Evolutionary conservation across 2,329 filamentous ascomycete genomes (phyloP).

Genomic region (Aspergillus sp.): DNA sequence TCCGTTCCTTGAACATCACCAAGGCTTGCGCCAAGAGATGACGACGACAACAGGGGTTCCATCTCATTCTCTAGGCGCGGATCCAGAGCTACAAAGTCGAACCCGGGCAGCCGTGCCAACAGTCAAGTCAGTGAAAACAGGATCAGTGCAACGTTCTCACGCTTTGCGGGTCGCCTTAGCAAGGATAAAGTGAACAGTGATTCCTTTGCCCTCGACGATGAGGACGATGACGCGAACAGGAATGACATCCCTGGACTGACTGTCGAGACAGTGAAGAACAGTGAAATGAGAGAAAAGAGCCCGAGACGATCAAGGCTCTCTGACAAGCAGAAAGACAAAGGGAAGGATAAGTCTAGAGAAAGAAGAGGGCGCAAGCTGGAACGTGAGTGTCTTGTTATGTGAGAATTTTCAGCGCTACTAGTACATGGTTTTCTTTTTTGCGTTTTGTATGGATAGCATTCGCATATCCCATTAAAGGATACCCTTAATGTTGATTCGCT

Average conservation of each 20-base stretch:
- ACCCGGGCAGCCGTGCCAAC: slow-evolving; percentile 34
- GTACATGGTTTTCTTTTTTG: not conserved
- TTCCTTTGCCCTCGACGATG: slow-evolving; percentile 23
- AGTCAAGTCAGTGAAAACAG: slow-evolving; percentile 39
- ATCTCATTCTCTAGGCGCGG: slow-evolving; percentile 30
- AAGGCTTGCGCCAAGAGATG: slow-evolving; percentile 24
- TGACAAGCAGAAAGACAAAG: slow-evolving; percentile 26
- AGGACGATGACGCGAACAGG: slow-evolving; percentile 28
- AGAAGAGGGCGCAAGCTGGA: slow-evolving; percentile 39
- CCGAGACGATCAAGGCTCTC: slow-evolving; percentile 23
- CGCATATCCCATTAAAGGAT: not conserved
- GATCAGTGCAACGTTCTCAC: slow-evolving; percentile 36
- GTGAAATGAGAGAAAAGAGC: slow-evolving; percentile 26
- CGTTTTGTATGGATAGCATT: not conserved
- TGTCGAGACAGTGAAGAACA: slow-evolving; percentile 16
- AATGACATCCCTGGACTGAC: slow-evolving; percentile 18
- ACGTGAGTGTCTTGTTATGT: slow-evolving; percentile 47
- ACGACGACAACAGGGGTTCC: slow-evolving; percentile 24
- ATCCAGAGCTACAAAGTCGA: slow-evolving; percentile 32
- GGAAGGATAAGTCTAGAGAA: slow-evolving; percentile 36
- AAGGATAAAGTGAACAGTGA: slow-evolving; percentile 32
- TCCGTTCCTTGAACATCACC: slow-evolving; percentile 27
- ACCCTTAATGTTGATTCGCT: not conserved
- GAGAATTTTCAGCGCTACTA: slow-evolving; percentile 6
- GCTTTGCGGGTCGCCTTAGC: slow-evolving; percentile 34